Evolutionary conservation across 805 yeast species (phyloP).

Genomic region (Metschnikowia proteae): DNA sequence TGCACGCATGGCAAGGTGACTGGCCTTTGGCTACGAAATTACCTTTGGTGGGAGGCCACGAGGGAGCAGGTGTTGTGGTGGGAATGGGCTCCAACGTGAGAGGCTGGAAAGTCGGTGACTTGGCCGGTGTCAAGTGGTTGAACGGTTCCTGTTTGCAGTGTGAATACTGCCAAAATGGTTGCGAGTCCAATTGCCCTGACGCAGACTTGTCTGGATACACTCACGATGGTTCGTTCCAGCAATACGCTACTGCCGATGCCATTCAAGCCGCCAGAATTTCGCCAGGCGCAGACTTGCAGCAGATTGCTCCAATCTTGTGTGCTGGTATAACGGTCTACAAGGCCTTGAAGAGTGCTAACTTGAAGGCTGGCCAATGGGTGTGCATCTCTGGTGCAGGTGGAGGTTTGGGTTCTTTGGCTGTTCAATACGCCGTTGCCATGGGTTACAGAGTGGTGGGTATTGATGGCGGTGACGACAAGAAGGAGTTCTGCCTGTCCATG

Average conservation of each 20-base stretch:
- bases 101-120: conserved; percentile 43
- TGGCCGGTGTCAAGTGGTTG: conserved; percentile 45
- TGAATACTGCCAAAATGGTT: conserved; percentile 39
- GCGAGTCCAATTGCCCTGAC: conserved; percentile 54
- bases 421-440: conserved; percentile 74
- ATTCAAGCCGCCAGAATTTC: conserved; percentile 61
- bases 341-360: conserved; percentile 57
- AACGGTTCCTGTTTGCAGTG: conserved; percentile 43
- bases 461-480: conserved; percentile 71
- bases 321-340: conserved; percentile 69
- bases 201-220: conserved; percentile 75
- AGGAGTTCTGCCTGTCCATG: conserved; percentile 42
- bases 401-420: conserved; percentile 73
- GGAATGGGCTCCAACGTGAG: conserved; percentile 39
- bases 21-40: conserved; percentile 44
- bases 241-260: conserved; percentile 63
- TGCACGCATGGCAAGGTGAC: conserved; percentile 48
- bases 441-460: conserved; percentile 66
- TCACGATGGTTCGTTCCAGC: conserved; percentile 68
- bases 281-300: conserved; percentile 49
- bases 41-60: conserved; percentile 48
- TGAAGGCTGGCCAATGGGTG: conserved; percentile 67
- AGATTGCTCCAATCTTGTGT: conserved; percentile 61
- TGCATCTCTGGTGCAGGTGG: conserved; percentile 79
- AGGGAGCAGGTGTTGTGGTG: conserved; percentile 48